Evolutionary conservation across 768 basidiomycete species (phyloP), one percentile per base, ranked within the genome.

Genomic region (Piloderma croceum): DNA sequence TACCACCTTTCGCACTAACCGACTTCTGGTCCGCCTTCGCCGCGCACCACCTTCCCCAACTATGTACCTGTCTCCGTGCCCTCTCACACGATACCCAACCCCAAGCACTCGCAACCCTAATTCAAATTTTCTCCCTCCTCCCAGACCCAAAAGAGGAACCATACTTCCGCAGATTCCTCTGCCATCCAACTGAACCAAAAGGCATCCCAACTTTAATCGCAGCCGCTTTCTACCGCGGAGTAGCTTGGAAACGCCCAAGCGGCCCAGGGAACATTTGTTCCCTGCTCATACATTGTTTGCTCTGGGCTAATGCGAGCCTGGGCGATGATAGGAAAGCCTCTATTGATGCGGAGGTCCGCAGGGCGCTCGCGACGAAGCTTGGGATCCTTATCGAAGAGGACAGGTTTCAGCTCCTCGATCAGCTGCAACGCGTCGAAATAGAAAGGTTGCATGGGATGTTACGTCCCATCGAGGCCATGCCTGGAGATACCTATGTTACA

Each of bases 261-360:
- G 45, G 45, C 3, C 45, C 34, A 10, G 42, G 33, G 2, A 20
- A 29, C 5, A 41, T 49, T 31, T 50, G 49, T 38, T 35, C 44
- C 6, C 35, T 53, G 13, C 45, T 53, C 17, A 51, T 48, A 24
- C 40, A 51, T 35, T 41, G 23, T 20, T 39, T 51, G 19, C 39
- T 48, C 24, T 53, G 52, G 52, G 48, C 49, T 45, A 44, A 48
- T 33, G 38, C 52, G 32, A 42, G 38, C 19, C 39, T 45, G 23
- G 49, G 52, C 27, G 49, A 53, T 36, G 52, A 53, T 38, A 46
- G 49, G 11, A 48, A 51, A 31, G 52, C 49, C 6, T 46, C 46
- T 17, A 31, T 53, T 23, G 47, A 53, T 31, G 38, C 44, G 2
- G 44, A 21, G 11, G 36, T 48, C 3, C 46, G 52, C n/a, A 11